Percentiles rank a stretch among this genome's conserved stretches.
phyloP scores from a whole-genome alignment of 169 alveolate species.

The Plasmodium coatneyi region DNA sequence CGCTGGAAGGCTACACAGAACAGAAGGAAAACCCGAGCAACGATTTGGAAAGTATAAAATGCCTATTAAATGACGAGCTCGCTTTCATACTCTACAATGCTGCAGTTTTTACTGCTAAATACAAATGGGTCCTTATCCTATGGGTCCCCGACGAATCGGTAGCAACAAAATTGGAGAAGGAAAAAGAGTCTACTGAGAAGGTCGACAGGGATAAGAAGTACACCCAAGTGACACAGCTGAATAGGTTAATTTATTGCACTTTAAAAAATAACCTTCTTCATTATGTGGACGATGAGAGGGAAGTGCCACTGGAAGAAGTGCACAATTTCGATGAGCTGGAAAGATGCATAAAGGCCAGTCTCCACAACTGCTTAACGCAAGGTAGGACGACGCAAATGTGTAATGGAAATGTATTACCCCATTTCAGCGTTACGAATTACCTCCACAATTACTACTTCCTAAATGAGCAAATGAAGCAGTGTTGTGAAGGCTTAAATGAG shows the following conservation, averaged over 20 bases:
- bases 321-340: slow-evolving; percentile 27
- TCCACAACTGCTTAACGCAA: neutral
- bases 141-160: slow-evolving; percentile 44
- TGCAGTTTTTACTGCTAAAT: slow-evolving; percentile 4
- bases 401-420: neutral
- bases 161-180: neutral
- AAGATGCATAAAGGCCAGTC: slow-evolving; percentile 17
- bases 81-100: slow-evolving; percentile 14
- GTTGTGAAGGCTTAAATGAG: neutral
- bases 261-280: slow-evolving; percentile 35
- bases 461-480: slow-evolving; percentile 8
- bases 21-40: slow-evolving; percentile 4
- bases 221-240: neutral
- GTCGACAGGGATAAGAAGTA: slow-evolving; percentile 9
- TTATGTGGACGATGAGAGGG: slow-evolving; percentile 1
- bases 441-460: slow-evolving; percentile 2
- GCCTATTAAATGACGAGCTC: slow-evolving; percentile 13
- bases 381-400: neutral
- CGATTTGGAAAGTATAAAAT: slow-evolving; percentile 34
- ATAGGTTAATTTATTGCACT: slow-evolving; percentile 31
- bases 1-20: slow-evolving; percentile 17
- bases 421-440: neutral
- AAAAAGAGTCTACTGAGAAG: neutral
- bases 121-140: slow-evolving; percentile 31
- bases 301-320: slow-evolving; percentile 10